phyloP scores from a whole-genome alignment of 345 rosid species.

The Hibiscus trionum region DNA sequence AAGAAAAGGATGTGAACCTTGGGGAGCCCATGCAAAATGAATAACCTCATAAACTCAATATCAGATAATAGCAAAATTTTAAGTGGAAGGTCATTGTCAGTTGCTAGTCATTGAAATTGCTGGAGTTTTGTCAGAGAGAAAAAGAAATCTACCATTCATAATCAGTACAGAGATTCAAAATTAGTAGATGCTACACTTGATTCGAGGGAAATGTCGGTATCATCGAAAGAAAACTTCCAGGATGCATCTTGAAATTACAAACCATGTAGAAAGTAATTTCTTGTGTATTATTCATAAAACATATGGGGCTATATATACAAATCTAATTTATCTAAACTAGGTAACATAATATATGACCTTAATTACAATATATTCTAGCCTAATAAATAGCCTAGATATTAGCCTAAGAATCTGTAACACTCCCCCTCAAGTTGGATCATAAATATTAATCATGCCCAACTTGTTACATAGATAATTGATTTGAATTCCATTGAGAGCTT shows the following conservation, averaged over 20 bases:
- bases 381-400: too few relatives aligned
- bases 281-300: too few relatives aligned
- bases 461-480: too few relatives aligned
- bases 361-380: too few relatives aligned
- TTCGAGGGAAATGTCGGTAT: background rate
- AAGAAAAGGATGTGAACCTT: background rate
- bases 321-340: too few relatives aligned
- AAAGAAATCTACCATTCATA: background rate
- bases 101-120: background rate
- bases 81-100: background rate
- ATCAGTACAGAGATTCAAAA: background rate
- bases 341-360: too few relatives aligned
- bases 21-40: background rate
- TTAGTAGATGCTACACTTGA: background rate
- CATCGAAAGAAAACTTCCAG: background rate
- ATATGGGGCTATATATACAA: too few relatives aligned
- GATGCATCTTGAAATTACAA: background rate
- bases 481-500: too few relatives aligned
- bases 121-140: background rate
- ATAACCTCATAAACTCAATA: conserved; percentile 6
- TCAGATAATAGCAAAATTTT: background rate
- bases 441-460: too few relatives aligned
- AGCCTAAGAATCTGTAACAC: too few relatives aligned
- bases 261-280: too few relatives aligned
- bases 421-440: too few relatives aligned